Base-by-base conservation (phyloP, 2,329 filamentous ascomycete species). In the Colletotrichum sp. region DNA sequence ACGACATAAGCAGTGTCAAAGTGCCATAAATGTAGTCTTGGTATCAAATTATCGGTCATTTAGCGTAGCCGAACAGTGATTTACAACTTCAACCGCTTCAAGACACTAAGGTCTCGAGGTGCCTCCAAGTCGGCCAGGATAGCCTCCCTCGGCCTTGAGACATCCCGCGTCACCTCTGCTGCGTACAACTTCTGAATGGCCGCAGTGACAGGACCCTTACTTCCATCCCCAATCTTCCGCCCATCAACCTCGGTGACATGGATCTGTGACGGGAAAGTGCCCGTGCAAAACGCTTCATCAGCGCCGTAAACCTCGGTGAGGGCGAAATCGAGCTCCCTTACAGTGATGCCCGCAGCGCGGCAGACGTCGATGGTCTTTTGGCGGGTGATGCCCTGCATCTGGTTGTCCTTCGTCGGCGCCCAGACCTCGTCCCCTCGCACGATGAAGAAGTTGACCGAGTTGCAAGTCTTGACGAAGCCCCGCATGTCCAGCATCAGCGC, bases 391-490 rank as follows among this genome's bases (percentile, higher is more conserved):
- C 81, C 81, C 66, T 81, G 79, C 81, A 82, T 83, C 71, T 82
- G 81, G 52, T 82, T 81, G 34, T 81, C 79, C 63, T 81, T 81
- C 1, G 81, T 82, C 4, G 81, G 81, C 5, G 81, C 80, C 81
- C 81, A 82, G n/a, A 83, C 79, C 75, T 83, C 81, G 55, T 76
- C 75, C 8, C 79, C 80, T 12, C 81, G 80, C n/a, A 83, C 77
- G 61, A 83, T 82, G 73, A 83, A 83, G 76, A 83, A 82, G 59
- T 83, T 83, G 72, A 81, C 79, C 39, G 81, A 82, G 76, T 83
- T 83, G 77, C 81, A 82, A 6, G 81, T 82, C 75, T 82, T 83
- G 63, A 82, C 81, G 52, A 82, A 82, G 2, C 81, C 81, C 15
- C 76, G 72, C 48, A 79, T 71, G 66, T 82, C 80, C 36, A 83